Percentiles rank a stretch among this genome's conserved stretches.
phyloP scores from a whole-genome alignment of 2,329 filamentous ascomycete species.

The Lachnellula willkommii region DNA sequence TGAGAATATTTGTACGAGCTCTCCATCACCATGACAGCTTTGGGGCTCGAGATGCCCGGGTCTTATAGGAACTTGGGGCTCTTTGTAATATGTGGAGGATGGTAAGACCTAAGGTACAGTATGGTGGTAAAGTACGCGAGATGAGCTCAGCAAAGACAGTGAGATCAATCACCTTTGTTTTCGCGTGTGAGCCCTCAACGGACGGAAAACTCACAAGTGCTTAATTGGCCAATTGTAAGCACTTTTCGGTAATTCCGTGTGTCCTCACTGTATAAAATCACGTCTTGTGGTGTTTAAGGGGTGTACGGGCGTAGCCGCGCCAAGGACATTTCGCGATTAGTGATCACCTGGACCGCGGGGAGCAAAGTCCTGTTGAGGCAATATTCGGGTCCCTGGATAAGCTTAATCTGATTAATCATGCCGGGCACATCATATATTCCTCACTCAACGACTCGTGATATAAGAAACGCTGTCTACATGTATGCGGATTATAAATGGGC shows the following conservation, averaged over 20 bases:
- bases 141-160: background rate
- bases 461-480: background rate
- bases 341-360: background rate
- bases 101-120: background rate
- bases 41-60: background rate
- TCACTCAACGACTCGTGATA: too few species aligned
- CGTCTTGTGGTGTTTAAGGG: background rate
- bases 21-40: slow-evolving; percentile 16
- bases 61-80: background rate
- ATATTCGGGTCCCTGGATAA: background rate
- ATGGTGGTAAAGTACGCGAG: background rate
- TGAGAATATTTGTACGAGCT: slow-evolving; percentile 12
- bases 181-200: too few species aligned
- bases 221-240: background rate
- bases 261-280: background rate
- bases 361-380: background rate
- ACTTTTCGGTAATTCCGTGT: background rate
- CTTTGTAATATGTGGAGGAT: background rate
- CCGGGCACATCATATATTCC: too few species aligned
- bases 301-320: background rate
- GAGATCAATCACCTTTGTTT: too few species aligned
- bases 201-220: too few species aligned
- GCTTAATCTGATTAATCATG: background rate
- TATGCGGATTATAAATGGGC: background rate
- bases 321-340: background rate